A percentile compares a stretch with the other conserved stretches of the same genome.
These are phyloP conservation scores for Moricandia moricandioides DNA, from an alignment of 345 rosid genomes.

Conservation along the genomic window DNA sequence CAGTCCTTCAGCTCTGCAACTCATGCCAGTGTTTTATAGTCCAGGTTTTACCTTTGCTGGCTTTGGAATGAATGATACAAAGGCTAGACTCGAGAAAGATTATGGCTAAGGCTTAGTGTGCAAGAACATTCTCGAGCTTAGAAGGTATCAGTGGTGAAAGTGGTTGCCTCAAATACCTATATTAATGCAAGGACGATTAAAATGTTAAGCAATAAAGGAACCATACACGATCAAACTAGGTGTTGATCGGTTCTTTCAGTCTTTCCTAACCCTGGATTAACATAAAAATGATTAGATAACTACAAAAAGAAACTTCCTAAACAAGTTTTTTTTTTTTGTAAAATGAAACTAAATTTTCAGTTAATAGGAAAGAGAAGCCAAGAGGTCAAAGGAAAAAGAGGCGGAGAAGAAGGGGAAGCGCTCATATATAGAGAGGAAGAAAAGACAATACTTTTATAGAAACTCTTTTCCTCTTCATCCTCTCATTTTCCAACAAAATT, in stretches of 20 bases:
- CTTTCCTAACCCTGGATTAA: background rate
- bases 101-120: too few species aligned
- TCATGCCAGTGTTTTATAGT: background rate
- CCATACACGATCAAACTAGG: background rate
- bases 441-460: background rate
- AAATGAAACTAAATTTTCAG: conserved; percentile 9
- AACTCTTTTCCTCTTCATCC: conserved; percentile 10
- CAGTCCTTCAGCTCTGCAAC: background rate
- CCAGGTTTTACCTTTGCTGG: too few species aligned
- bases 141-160: too few species aligned
- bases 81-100: too few species aligned
- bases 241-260: background rate
- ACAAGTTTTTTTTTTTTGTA: background rate
- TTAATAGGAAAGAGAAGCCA: background rate
- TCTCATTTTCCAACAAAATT: conserved; percentile 13
- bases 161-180: too few species aligned
- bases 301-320: background rate
- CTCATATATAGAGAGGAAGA: background rate
- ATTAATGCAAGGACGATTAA: too few species aligned
- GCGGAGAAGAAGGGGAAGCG: conserved; percentile 35
- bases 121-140: too few species aligned
- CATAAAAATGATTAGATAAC: background rate
- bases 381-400: background rate
- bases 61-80: too few species aligned
- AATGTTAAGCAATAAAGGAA: background rate